Evolutionary conservation across 495 filamentous ascomycete genomes (phyloP).

Genomic region (Endocarpon pusillum): DNA sequence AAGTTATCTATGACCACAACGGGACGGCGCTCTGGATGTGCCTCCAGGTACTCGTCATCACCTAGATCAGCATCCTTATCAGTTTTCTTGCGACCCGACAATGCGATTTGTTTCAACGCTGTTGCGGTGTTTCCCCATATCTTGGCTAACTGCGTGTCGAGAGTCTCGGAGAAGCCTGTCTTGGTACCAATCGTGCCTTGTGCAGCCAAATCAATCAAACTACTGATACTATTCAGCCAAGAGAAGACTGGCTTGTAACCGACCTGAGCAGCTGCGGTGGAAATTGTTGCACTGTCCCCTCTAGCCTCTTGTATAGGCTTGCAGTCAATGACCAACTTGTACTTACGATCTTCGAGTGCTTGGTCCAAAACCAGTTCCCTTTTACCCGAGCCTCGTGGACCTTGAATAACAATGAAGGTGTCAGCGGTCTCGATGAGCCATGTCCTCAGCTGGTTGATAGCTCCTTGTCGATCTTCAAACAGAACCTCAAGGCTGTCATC

Average conservation of each 20-base stretch:
- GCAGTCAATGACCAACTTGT: slow-evolving; percentile 84
- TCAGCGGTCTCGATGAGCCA: slow-evolving; percentile 77
- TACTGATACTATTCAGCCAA: slow-evolving; percentile 90
- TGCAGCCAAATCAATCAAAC: slow-evolving; percentile 76
- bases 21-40: slow-evolving; percentile 68
- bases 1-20: slow-evolving; percentile 94
- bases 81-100: slow-evolving; percentile 47
- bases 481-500: slow-evolving; percentile 60
- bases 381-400: slow-evolving; percentile 82
- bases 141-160: slow-evolving; percentile 81
- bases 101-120: slow-evolving; percentile 60
- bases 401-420: slow-evolving; percentile 89
- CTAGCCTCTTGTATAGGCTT: slow-evolving; percentile 84
- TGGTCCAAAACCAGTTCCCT: slow-evolving; percentile 74
- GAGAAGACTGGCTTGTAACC: slow-evolving; percentile 90
- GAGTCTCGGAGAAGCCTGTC: slow-evolving; percentile 84
- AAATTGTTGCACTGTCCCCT: slow-evolving; percentile 77
- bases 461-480: slow-evolving; percentile 70
- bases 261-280: slow-evolving; percentile 62
- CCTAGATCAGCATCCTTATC: slow-evolving; percentile 56
- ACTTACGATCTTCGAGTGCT: slow-evolving; percentile 54
- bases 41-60: slow-evolving; percentile 81
- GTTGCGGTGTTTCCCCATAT: slow-evolving; percentile 75
- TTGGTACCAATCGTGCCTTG: slow-evolving; percentile 90
- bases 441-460: slow-evolving; percentile 65